Conservation (phyloP, 2,329 filamentous ascomycete genomes). For the Dactylellina leptospora region DNA sequence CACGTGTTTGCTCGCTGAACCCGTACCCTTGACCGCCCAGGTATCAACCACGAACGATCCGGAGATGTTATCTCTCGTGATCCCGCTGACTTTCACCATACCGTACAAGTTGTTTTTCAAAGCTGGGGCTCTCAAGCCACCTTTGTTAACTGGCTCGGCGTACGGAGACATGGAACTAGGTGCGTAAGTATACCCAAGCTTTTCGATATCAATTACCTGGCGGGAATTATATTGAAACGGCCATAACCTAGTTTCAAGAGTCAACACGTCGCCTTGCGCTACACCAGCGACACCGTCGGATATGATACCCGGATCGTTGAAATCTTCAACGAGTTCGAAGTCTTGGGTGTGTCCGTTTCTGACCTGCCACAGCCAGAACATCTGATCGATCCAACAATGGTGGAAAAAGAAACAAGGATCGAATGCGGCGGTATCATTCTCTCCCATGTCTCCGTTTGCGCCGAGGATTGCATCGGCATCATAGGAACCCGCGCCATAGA, state of each 20-base stretch:
- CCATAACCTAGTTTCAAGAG: conserved; percentile 15
- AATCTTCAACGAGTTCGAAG: not conserved
- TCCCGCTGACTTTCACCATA: conserved; percentile 33
- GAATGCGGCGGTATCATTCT: conserved; percentile 59
- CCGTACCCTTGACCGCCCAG: conserved; percentile 26
- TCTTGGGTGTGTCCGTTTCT: conserved; percentile 16
- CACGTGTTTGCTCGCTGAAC: not conserved
- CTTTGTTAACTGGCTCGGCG: not conserved
- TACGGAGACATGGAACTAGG: conserved; percentile 14
- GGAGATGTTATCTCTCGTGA: conserved; percentile 54
- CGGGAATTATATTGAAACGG: conserved; percentile 17
- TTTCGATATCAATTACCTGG: conserved; percentile 8
- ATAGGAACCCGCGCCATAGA: conserved; percentile 33
- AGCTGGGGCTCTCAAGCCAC: not conserved
- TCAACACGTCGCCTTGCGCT: conserved; percentile 13
- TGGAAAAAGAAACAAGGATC: conserved; percentile 60
- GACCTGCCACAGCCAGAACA: conserved; percentile 59
- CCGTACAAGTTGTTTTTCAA: not conserved
- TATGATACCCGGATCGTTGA: not conserved
- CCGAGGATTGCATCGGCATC: conserved; percentile 46
- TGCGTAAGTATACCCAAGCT: conserved; percentile 17
- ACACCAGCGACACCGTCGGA: conserved; percentile 5
- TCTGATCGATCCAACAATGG: conserved; percentile 58
- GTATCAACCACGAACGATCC: conserved; percentile 57
- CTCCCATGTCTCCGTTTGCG: conserved; percentile 59